These are phyloP conservation scores for Boletellus sp. DNA, from an alignment of 768 basidiomycete species.

Conservation along the genomic window DNA sequence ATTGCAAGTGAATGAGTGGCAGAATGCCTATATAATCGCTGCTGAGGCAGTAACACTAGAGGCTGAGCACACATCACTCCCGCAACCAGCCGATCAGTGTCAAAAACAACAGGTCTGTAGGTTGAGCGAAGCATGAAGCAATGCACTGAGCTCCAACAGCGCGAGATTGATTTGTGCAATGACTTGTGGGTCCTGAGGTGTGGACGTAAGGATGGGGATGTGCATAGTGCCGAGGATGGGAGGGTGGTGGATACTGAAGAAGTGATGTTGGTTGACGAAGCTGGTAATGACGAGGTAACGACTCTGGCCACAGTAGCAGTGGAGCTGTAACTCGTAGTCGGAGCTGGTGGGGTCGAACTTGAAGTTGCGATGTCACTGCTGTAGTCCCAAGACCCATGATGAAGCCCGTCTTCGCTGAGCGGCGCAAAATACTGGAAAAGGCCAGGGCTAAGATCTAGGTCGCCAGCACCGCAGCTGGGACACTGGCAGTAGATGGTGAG, in stretches of 20 bases:
- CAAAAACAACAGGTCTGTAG: slow-evolving; percentile 1
- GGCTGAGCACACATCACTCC: neutral
- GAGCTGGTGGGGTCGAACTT: slow-evolving; percentile 17
- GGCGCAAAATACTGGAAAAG: slow-evolving; percentile 44
- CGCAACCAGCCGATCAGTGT: neutral
- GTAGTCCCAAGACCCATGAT: slow-evolving; percentile 39
- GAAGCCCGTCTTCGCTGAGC: slow-evolving; percentile 32
- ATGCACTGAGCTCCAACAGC: slow-evolving; percentile 20
- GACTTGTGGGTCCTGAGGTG: slow-evolving; percentile 18
- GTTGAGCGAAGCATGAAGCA: slow-evolving; percentile 16
- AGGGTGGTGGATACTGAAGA: slow-evolving; percentile 5
- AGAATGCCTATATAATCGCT: neutral
- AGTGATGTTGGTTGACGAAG: slow-evolving; percentile 7
- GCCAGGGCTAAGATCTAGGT: slow-evolving; percentile 44
- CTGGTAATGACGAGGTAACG: slow-evolving; percentile 11
- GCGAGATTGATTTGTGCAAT: slow-evolving; percentile 24
- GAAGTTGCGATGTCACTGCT: slow-evolving; percentile 21
- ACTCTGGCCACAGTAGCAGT: slow-evolving; percentile 12
- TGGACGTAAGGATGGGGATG: slow-evolving; percentile 13
- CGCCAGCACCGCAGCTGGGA: slow-evolving; percentile 34
- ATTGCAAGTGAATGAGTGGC: slow-evolving; percentile 15
- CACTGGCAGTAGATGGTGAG: slow-evolving; percentile 31
- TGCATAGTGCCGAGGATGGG: slow-evolving; percentile 9
- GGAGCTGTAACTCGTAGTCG: slow-evolving; percentile 19
- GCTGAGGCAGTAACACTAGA: neutral